Base-by-base conservation (phyloP, 2,329 filamentous ascomycete species). In the Emmonsiellopsis sp. region DNA sequence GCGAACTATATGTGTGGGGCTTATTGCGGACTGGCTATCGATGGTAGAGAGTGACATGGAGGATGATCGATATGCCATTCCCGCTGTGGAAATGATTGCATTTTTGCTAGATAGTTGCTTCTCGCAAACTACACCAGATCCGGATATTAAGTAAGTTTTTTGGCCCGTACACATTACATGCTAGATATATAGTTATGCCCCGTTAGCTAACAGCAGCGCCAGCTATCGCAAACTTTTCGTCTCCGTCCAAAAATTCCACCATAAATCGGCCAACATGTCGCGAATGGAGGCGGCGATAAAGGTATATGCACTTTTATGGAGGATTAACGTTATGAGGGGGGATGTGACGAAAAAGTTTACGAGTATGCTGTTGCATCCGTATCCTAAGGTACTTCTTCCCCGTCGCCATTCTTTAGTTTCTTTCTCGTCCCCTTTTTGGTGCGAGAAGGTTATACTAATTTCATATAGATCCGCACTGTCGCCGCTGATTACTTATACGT, bases 241-340 rank as follows among this genome's bases (percentile, higher is more conserved):
- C 6, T 75, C 83, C 37, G 81, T 86, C 3, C 89, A 94, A 63
- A 89, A 85, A 68, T 80, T 87, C 0, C 87, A 91, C 58, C 91
- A 87, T 73, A 92, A 91, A 70, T 87, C 86, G 1, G 83, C 85
- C 16, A 93, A 89, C 66, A 81, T 95, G 43, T 81, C 84, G 50
- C 92, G 93, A 67, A 77, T 97, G 1, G 81, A 89, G 65, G 86
- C 89, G 0, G 89, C 87, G 20, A 74, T 94, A 56, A 86, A 85
- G 62, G 80, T 93, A 10, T 97, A 96, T 69, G 81, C 84, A 2
- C 83, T 82, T 0, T 71, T 95, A 30, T 81, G 82, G 3, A 65
- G 68, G n/a, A 67, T 78, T n/a, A 69, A 74, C 26, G 72, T 73
- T 0, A 70, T 81, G 7, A 70, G 73, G 7, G 73, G 74, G 54